These are phyloP conservation scores for Boletales sp. DNA, from an alignment of 768 basidiomycete species.

Conservation along the genomic window DNA sequence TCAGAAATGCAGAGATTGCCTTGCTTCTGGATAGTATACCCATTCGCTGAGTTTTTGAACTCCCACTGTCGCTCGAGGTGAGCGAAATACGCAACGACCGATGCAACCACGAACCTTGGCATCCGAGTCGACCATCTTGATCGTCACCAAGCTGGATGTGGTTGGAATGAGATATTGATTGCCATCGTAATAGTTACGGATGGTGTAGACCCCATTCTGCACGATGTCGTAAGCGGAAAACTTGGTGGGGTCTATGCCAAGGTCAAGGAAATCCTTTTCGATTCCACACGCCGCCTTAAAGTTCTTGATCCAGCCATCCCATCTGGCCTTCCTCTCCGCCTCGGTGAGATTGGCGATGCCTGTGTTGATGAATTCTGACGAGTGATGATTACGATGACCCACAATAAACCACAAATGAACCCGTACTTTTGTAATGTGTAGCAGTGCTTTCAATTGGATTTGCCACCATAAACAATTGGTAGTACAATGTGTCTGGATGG, in stretches of 20 bases:
- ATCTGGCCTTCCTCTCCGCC: not conserved
- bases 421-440: not conserved
- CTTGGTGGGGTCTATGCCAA: not conserved
- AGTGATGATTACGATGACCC: no score
- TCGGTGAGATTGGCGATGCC: not conserved
- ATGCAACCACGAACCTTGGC: not conserved
- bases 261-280: not conserved
- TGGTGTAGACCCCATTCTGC: not conserved
- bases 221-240: not conserved
- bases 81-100: not conserved
- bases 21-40: not conserved
- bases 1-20: not conserved
- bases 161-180: not conserved
- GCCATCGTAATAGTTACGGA: not conserved
- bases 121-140: not conserved
- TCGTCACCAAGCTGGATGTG: not conserved
- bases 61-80: not conserved
- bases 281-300: not conserved
- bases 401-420: not conserved
- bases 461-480: not conserved
- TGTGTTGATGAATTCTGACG: not conserved
- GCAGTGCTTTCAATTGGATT: not conserved
- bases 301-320: not conserved
- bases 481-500: not conserved
- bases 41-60: not conserved